A percentile compares a stretch with the other conserved stretches of the same genome.
Evolutionary conservation across 2,329 filamentous ascomycete species (phyloP).

Genomic region (Cladosporium austrohemisphaericum): DNA sequence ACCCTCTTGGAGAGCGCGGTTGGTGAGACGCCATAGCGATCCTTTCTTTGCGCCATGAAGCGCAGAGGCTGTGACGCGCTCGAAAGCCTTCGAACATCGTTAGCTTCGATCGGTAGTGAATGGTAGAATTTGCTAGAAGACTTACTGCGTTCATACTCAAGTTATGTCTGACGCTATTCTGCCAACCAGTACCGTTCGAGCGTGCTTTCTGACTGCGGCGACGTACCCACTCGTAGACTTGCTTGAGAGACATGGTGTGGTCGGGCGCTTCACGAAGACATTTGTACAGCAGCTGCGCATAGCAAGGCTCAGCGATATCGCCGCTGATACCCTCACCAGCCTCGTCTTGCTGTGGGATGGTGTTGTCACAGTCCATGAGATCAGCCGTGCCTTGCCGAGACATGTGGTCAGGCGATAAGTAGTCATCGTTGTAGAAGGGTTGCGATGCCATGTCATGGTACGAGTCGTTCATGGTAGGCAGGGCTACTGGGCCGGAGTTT

Average conservation of each 20-base stretch:
- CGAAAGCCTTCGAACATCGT: constrained; percentile 47
- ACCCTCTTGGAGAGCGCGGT: constrained; percentile 64
- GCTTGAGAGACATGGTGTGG: constrained; percentile 72
- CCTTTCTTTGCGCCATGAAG: constrained; percentile 57
- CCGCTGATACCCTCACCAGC: constrained; percentile 6
- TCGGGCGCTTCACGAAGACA: constrained; percentile 66
- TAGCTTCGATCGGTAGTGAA: background rate
- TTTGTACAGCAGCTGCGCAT: constrained; percentile 75
- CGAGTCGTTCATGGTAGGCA: background rate
- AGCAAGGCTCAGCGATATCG: constrained; percentile 41
- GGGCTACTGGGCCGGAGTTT: background rate
- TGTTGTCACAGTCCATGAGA: constrained; percentile 8
- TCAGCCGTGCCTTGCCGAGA: background rate
- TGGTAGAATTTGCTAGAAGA: constrained; percentile 19
- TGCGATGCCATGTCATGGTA: background rate
- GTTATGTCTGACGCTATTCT: constrained; percentile 94
- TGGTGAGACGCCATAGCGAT: constrained; percentile 72
- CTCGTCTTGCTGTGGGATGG: constrained; percentile 6
- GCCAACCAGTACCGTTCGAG: constrained; percentile 65
- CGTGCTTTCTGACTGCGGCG: constrained; percentile 74
- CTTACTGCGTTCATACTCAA: constrained; percentile 90
- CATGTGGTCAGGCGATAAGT: background rate
- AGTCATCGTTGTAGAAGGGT: background rate
- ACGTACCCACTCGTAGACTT: constrained; percentile 88
- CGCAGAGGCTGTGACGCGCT: constrained; percentile 44